Evolutionary conservation across 129 eudicot genomes (phyloP), one percentile per base, ranked within the genome.

Genomic region (Apium graveolens): DNA sequence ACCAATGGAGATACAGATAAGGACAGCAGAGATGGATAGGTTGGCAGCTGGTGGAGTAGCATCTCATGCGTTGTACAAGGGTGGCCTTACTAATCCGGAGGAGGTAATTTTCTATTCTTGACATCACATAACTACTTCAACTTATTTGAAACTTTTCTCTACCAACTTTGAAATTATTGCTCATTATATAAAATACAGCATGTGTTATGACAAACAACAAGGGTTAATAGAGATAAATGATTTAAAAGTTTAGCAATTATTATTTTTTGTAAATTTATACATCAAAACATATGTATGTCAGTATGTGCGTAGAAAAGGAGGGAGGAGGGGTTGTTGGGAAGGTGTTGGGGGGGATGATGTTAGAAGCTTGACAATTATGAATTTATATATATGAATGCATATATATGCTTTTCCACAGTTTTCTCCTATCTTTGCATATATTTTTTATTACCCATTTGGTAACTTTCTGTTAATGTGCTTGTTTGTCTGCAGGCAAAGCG

Each of bases 41-140:
- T 26, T 90, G 78, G 97, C 98, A 32, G 89, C 90, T 29, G 98
- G 90, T 49, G 98, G 98, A 70, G 84, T 87, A 5, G 98, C 98
- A 70, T 90, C 98, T 32, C 98, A 94, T 76, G 86, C 98, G 1
- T 80, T 94, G 84, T 94, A 94, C 84, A 94, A 94, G 86, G 91
- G 92, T 32, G 98, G 97, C 73, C 92, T 91, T 79, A 90, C 97
- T 32, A 85, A 91, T 87, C 94, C 97, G 1, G 93, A 89, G 70
- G 97, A 94, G 91, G 98, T 90, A 89, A 86, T n/a, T 9, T 73
- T 26, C 6, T 26, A 42, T 12, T 21, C 5, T n/a, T 21, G 31
- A 70, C 42, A 18, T 31, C 17, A 1, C 72, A 31, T 12, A 66
- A 31, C 70, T 29, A 11, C 38, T 65, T 65, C 1, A 31, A 69